Evolutionary conservation across 352 stramenopile species (phyloP), one percentile per base, ranked within the genome.

Genomic region (Globisporangium iwayamae): DNA sequence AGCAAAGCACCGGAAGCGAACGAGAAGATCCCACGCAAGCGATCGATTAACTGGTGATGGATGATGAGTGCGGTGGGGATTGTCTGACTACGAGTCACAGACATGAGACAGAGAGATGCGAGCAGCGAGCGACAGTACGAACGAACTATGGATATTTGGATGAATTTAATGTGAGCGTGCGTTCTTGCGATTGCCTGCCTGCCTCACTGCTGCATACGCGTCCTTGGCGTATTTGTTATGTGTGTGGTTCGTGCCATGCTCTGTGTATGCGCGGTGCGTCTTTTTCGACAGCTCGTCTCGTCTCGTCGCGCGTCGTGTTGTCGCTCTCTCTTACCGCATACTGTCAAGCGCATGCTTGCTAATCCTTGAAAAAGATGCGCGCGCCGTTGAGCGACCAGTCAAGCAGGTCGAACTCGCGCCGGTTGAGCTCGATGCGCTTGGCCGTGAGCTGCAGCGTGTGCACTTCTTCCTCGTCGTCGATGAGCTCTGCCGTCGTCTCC

Each of bases 341-440:
- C 25, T 28, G 1, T 28, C 25, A 28, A 28, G 25, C 25, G 25
- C 25, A 28, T 28, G 25, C 25, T 28, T 28, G 1, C 45, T 82
- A 94, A 56, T 96, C 87, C 60, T 96, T 96, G 76, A 98, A 98
- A 68, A 98, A 98, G 70, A 98, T 96, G 16, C 85, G 82, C 20
- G 90, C 88, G 53, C 90, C 90, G 59, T 93, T 95, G 63, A 97
- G 83, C 61, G 89, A 95, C 85, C 89, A 97, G 62, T 94, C 91
- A 10, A 98, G 83, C 65, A 96, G 66, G 62, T 97, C 86, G 59
- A 94, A 95, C 68, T 97, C 91, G 52, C 86, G 85, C 28, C 85
- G 89, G 55, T 94, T 88, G 57, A 91, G 75, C 56, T 94, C 82
- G 52, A 97, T 93, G 54, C 87, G 83, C 66, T 96, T 96, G 45